phyloP scores from a whole-genome alignment of 768 basidiomycete species.

The Mycena epipterygia region DNA sequence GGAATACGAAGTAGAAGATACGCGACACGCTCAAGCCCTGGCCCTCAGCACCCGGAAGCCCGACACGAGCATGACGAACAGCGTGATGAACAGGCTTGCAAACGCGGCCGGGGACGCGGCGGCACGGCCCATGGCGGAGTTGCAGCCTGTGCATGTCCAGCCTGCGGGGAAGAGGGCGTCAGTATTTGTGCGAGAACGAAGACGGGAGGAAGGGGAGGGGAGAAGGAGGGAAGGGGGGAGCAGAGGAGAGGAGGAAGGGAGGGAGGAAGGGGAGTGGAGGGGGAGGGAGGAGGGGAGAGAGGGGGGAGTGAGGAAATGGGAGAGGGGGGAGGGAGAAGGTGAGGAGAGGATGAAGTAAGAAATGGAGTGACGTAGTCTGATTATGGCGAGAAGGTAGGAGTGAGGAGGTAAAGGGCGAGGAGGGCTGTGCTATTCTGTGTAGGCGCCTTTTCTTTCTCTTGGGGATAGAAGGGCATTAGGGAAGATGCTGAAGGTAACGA shows the following conservation, averaged over 20 bases:
- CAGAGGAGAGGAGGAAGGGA: neutral
- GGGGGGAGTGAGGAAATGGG: too few relatives aligned
- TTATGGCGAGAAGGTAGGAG: too few relatives aligned
- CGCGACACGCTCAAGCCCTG: neutral
- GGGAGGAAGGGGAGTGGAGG: neutral
- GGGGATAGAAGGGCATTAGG: too few relatives aligned
- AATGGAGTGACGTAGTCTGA: too few relatives aligned
- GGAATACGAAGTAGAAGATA: too few relatives aligned
- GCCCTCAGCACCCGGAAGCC: conserved; percentile 69
- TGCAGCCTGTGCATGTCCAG: conserved; percentile 41
- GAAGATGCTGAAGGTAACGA: too few relatives aligned
- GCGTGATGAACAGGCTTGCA: conserved; percentile 65
- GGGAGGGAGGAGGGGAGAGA: too few relatives aligned
- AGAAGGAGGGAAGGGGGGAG: neutral
- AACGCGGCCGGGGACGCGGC: conserved; percentile 68
- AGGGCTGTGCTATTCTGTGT: too few relatives aligned
- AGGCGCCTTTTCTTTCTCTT: too few relatives aligned
- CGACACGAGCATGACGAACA: conserved; percentile 77
- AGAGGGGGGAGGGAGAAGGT: neutral
- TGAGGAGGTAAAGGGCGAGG: too few relatives aligned
- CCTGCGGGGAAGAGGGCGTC: conserved; percentile 11
- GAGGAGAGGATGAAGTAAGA: too few relatives aligned
- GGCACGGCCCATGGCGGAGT: conserved; percentile 33
- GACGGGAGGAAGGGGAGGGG: neutral
- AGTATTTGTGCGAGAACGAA: neutral